Evolutionary conservation across 768 basidiomycete genomes (phyloP).

Genomic region (Collybia sordida): DNA sequence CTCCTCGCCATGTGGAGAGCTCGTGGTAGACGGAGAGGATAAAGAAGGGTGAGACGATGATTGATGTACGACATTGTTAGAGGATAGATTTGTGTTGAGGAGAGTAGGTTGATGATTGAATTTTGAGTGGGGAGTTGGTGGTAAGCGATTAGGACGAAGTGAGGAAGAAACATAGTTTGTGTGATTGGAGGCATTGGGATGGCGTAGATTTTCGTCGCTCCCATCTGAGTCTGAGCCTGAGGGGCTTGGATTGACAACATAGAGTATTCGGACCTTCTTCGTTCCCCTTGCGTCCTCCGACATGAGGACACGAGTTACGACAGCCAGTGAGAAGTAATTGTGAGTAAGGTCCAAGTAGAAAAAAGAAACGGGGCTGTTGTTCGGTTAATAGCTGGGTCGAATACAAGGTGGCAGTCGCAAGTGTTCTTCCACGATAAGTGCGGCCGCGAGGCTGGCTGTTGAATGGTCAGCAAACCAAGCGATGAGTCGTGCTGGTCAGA

Average conservation of each 20-base stretch:
- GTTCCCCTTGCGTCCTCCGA: conserved; percentile 55
- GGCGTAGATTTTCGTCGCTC: conserved; percentile 23
- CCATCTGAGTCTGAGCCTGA: conserved; percentile 39
- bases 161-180: conserved; percentile 6
- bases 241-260: conserved; percentile 54
- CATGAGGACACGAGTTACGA: conserved; percentile 36
- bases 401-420: too few species aligned
- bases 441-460: too few species aligned
- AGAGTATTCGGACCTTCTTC: conserved; percentile 41
- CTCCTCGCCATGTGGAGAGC: conserved; percentile 60
- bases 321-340: background rate
- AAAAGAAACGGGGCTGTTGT: background rate
- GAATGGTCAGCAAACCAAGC: too few species aligned
- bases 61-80: conserved; percentile 29
- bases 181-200: conserved; percentile 7
- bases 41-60: conserved; percentile 52
- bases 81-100: conserved; percentile 33
- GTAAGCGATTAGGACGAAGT: conserved; percentile 8
- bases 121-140: conserved; percentile 9
- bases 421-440: too few species aligned
- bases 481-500: too few species aligned
- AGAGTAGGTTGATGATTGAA: conserved; percentile 20
- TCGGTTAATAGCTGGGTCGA: too few species aligned
- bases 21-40: conserved; percentile 69
- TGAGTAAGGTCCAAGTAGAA: background rate